These are phyloP conservation scores for Vararia minispora DNA, from an alignment of 768 basidiomycete genomes.

Conservation along the genomic window DNA sequence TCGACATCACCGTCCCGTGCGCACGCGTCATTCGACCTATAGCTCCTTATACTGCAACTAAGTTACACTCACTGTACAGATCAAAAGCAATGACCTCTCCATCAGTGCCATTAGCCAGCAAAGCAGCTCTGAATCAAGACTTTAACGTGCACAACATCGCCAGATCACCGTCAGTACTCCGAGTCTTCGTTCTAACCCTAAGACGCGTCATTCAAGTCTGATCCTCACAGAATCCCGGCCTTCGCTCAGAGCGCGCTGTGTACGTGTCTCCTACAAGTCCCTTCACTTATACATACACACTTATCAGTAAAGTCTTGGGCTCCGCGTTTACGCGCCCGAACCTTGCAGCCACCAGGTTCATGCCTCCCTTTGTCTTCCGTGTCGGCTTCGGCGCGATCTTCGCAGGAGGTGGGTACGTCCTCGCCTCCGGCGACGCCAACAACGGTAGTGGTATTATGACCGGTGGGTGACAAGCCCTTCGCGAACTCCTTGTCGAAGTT, in stretches of 20 bases:
- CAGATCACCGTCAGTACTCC: slow-evolving; percentile 13
- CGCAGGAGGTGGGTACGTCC: slow-evolving; percentile 32
- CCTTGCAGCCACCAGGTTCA: slow-evolving; percentile 18
- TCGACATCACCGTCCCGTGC: too few relatives aligned
- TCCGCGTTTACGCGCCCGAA: slow-evolving; percentile 26
- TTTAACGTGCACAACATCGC: slow-evolving; percentile 5
- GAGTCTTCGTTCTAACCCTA: background rate
- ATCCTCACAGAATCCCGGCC: slow-evolving; percentile 14
- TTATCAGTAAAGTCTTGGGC: slow-evolving; percentile 28
- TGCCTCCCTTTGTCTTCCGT: slow-evolving; percentile 32
- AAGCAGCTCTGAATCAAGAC: too few relatives aligned
- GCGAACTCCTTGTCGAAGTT: background rate
- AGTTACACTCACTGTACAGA: too few relatives aligned
- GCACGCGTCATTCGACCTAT: too few relatives aligned
- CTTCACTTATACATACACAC: background rate
- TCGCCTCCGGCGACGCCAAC: slow-evolving; percentile 26
- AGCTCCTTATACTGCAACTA: too few relatives aligned
- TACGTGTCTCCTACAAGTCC: slow-evolving; percentile 14
- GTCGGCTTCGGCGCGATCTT: slow-evolving; percentile 33
- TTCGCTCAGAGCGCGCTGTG: slow-evolving; percentile 25
- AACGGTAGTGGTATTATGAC: slow-evolving; percentile 37
- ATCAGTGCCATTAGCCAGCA: too few relatives aligned
- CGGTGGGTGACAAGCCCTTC: slow-evolving; percentile 15
- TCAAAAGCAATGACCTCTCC: too few relatives aligned
- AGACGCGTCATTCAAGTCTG: background rate